phyloP scores from a whole-genome alignment of 2,329 filamentous ascomycete genomes.

The Pyrenophora tritici-repentis region DNA sequence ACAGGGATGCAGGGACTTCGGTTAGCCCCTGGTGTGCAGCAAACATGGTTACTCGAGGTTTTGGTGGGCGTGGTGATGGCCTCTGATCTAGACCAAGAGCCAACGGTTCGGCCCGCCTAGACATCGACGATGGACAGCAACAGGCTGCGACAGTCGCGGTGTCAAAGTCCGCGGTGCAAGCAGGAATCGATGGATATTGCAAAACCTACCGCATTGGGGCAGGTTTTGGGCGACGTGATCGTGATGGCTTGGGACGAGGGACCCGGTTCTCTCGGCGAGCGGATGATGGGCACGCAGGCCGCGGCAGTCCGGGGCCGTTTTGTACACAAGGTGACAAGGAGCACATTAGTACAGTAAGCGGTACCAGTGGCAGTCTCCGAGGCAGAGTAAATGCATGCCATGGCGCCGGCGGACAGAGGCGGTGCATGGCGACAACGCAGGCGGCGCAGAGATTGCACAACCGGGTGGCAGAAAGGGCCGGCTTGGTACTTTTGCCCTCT shows the following conservation, averaged over 20 bases:
- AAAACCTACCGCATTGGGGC: constrained; percentile 8
- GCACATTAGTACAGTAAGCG: too few species aligned
- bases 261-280: neutral
- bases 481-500: too few species aligned
- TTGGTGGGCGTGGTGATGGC: constrained; percentile 1
- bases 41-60: neutral
- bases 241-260: neutral
- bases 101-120: constrained; percentile 15
- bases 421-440: too few species aligned
- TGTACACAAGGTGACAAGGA: too few species aligned
- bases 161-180: constrained; percentile 5
- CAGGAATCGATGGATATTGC: constrained; percentile 5
- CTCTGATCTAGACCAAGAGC: constrained; percentile 10
- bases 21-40: neutral
- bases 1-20: neutral
- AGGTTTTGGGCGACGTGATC: neutral
- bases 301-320: neutral
- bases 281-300: neutral
- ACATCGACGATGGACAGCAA: constrained; percentile 4
- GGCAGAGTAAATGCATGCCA: too few species aligned
- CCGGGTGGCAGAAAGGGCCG: too few species aligned
- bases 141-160: constrained; percentile 11
- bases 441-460: too few species aligned
- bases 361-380: too few species aligned
- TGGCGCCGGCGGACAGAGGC: too few species aligned